phyloP scores from a whole-genome alignment of 1,139 yeast species.

The Zygoascus hellenicus region DNA sequence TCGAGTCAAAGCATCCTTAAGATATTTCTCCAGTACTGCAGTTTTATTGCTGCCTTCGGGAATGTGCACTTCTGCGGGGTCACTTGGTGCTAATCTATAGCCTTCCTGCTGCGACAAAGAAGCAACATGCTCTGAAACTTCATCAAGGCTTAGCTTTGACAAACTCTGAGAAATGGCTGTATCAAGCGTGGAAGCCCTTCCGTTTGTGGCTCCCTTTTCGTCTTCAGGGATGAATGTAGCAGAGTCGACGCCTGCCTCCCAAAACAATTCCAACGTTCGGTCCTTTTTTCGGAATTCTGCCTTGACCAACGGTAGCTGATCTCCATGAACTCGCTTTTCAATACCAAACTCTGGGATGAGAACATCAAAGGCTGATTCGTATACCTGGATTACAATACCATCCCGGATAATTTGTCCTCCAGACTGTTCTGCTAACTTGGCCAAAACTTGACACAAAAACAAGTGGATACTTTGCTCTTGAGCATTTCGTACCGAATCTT shows the following conservation, averaged over 20 bases:
- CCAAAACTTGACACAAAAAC: constrained; percentile 75
- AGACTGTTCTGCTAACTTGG: constrained; percentile 66
- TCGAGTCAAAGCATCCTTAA: constrained; percentile 51
- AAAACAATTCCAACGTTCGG: constrained; percentile 70
- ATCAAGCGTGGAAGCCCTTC: constrained; percentile 4
- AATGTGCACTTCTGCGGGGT: constrained; percentile 26
- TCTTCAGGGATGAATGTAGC: constrained; percentile 90
- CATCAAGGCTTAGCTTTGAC: constrained; percentile 3
- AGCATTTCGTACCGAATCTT: constrained; percentile 88
- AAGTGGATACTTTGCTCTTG: constrained; percentile 94
- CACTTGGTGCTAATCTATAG: constrained; percentile 55
- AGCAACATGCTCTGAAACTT: constrained; percentile 1
- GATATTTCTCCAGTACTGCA: constrained; percentile 31
- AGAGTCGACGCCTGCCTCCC: constrained; percentile 89
- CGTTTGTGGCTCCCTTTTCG: constrained; percentile 42
- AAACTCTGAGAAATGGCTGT: constrained; percentile 6
- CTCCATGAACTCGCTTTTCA: constrained; percentile 96
- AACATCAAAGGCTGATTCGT: constrained; percentile 94
- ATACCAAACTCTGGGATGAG: constrained; percentile 92
- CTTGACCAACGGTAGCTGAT: constrained; percentile 84
- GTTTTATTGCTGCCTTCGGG: constrained; percentile 18
- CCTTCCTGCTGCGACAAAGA: constrained; percentile 12
- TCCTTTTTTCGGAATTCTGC: constrained; percentile 80
- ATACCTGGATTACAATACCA: constrained; percentile 88
- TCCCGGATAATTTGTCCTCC: constrained; percentile 72